Evolutionary conservation across 306 rosid species (phyloP), one percentile per base, ranked within the genome.

Genomic region (Corylus heterophylla): DNA sequence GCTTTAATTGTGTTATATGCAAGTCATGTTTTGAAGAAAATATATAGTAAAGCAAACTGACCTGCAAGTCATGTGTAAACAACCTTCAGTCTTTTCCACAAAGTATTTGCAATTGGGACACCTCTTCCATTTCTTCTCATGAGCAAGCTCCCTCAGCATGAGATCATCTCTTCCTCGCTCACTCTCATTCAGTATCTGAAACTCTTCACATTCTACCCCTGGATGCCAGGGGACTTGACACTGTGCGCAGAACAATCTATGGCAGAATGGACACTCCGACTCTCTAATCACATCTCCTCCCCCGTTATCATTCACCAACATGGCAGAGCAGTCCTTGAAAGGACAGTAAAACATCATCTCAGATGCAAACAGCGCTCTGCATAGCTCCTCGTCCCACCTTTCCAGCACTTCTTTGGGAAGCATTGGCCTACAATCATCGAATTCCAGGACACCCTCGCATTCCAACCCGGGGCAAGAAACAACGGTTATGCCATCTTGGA

Each of bases 181-280:
- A 42, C 75, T 72, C 74, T 79, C 78, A 45, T 75, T 51, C 66
- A 89, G 12, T 4, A 7, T 74, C 87, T 76, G 84, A 27, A 77
- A 85, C 71, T 82, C 92, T 44, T 64, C 83, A 73, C 96, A 92
- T 1, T 14, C 55, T 4, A 87, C 49, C 37, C 83, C 89, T 11
- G 74, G 14, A 51, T 93, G 97, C 97, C 96, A 93, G 3, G 90
- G 76, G 25, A 88, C 97, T 59, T 29, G 8, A 37, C 96, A 92
- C 58, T 55, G 80, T 1, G 89, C 90, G 55, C 97, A 92, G 73
- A 92, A 89, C 71, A 89, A n/a, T n/a, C 91, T 84, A 39, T 87
- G 85, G 61, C 97, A 92, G 68, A 67, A 17, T 8, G 93, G 94
- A 3, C 97, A 92, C 75, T 79, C 86, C 22, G 87, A 25, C 16